These are phyloP conservation scores for Coffea canephora DNA, from an alignment of 257 asterid species.

Conservation along the genomic window DNA sequence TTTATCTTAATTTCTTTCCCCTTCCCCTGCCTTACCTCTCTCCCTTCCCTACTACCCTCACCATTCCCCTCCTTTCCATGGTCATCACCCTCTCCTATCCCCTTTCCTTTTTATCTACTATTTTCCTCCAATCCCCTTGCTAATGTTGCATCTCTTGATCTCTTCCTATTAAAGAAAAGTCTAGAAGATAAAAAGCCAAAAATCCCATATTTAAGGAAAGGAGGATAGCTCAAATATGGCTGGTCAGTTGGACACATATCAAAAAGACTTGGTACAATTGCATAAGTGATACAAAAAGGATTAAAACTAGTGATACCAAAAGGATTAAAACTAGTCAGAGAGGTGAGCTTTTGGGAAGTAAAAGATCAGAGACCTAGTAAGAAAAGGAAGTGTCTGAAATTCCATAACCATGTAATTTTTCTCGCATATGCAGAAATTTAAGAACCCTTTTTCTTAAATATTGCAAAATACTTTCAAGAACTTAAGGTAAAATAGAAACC, in stretches of 20 bases:
- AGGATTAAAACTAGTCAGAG: slow-evolving; percentile 23
- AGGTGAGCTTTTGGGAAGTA: slow-evolving; percentile 52
- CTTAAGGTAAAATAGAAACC: slow-evolving; percentile 20
- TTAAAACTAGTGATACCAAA: slow-evolving; percentile 19
- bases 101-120: too few species aligned
- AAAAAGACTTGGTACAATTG: slow-evolving; percentile 32
- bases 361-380: slow-evolving; percentile 33
- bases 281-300: slow-evolving; percentile 18
- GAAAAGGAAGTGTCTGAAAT: slow-evolving; percentile 31
- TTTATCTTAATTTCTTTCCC: too few species aligned
- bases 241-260: slow-evolving; percentile 55
- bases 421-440: slow-evolving; percentile 16
- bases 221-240: slow-evolving; percentile 32
- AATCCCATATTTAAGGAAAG: slow-evolving; percentile 36
- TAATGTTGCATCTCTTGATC: slow-evolving; percentile 30
- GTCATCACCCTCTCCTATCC: too few species aligned
- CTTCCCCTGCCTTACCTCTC: too few species aligned
- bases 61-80: too few species aligned
- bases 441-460: slow-evolving; percentile 32
- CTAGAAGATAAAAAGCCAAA: slow-evolving; percentile 18
- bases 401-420: slow-evolving; percentile 41
- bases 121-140: too few species aligned
- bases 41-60: too few species aligned
- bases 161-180: slow-evolving; percentile 11
- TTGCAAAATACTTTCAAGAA: slow-evolving; percentile 17